Evolutionary conservation across 2,329 filamentous ascomycete species (phyloP).

Genomic region (Colletotrichum eremochloae): DNA sequence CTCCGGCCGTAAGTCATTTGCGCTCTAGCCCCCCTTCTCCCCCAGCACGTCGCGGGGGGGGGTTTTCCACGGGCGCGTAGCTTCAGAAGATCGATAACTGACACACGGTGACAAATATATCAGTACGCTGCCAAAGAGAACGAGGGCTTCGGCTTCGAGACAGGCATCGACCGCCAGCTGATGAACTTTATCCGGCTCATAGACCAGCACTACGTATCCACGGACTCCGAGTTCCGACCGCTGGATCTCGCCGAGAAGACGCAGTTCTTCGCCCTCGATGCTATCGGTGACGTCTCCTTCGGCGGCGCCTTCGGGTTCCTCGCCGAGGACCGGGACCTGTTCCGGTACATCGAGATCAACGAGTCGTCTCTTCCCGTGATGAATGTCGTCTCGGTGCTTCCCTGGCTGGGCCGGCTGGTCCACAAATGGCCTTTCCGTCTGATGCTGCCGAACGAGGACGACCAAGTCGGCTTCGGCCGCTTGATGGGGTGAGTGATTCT

Average conservation of each 20-base stretch:
- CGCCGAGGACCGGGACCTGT: constrained; percentile 61
- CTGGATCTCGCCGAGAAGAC: constrained; percentile 65
- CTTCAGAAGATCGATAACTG: background rate
- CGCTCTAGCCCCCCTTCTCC: no score
- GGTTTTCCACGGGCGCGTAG: background rate
- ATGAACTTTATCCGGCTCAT: constrained; percentile 59
- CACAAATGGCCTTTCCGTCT: constrained; percentile 56
- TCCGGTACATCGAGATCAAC: constrained; percentile 59
- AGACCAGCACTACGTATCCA: constrained; percentile 61
- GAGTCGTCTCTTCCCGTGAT: constrained; percentile 58
- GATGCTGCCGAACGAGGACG: constrained; percentile 56
- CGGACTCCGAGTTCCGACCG: constrained; percentile 48
- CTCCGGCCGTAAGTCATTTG: constrained; percentile 53
- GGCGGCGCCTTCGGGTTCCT: constrained; percentile 66
- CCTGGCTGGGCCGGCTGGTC: constrained; percentile 57
- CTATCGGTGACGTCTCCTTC: constrained; percentile 66
- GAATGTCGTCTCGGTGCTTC: constrained; percentile 58
- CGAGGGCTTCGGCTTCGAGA: constrained; percentile 56
- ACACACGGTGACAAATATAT: no score
- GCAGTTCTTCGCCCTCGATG: constrained; percentile 67
- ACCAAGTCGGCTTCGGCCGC: constrained; percentile 55
- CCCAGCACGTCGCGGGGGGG: background rate
- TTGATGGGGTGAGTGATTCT: constrained; percentile 49
- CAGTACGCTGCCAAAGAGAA: constrained; percentile 67
- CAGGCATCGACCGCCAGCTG: constrained; percentile 56